Percentiles rank a stretch among this genome's conserved stretches.
These are phyloP conservation scores for Hemerocallis citrina DNA, from an alignment of 106 monocot genomes.

Conservation along the genomic window DNA sequence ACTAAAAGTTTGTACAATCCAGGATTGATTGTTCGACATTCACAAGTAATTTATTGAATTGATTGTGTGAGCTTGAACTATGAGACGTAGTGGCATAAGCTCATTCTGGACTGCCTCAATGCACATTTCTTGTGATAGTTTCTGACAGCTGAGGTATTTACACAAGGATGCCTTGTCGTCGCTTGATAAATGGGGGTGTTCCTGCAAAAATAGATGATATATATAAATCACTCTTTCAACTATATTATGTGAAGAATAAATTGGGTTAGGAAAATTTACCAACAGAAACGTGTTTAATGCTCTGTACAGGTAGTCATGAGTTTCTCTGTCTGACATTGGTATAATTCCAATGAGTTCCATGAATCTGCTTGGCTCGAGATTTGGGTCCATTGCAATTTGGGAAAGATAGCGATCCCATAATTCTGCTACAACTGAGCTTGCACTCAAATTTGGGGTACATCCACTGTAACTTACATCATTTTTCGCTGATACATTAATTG, in stretches of 20 bases:
- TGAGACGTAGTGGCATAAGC: conserved; percentile 66
- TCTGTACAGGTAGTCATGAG: conserved; percentile 65
- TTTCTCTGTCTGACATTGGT: conserved; percentile 36
- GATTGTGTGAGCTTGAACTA: conserved; percentile 69
- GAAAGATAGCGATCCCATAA: conserved; percentile 63
- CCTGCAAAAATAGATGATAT: conserved; percentile 24
- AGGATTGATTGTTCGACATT: too few relatives aligned
- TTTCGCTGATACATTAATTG: conserved; percentile 17
- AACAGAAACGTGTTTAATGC: conserved; percentile 50
- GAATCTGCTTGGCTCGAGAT: conserved; percentile 32
- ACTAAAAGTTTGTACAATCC: too few relatives aligned
- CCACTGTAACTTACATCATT: conserved; percentile 12
- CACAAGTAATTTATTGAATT: too few relatives aligned
- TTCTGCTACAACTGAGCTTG: conserved; percentile 32
- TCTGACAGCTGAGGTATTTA: conserved; percentile 58
- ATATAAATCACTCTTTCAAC: neutral
- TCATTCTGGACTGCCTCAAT: conserved; percentile 77
- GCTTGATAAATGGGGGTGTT: conserved; percentile 31
- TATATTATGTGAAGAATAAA: neutral
- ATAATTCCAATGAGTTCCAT: conserved; percentile 40
- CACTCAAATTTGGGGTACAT: conserved; percentile 12
- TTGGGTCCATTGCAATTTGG: conserved; percentile 36
- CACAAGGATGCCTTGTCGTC: conserved; percentile 55
- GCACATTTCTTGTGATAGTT: conserved; percentile 58
- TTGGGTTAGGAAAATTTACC: too few relatives aligned